Conservation (phyloP, 2,329 filamentous ascomycete genomes). For the Trichoderma sp. region DNA sequence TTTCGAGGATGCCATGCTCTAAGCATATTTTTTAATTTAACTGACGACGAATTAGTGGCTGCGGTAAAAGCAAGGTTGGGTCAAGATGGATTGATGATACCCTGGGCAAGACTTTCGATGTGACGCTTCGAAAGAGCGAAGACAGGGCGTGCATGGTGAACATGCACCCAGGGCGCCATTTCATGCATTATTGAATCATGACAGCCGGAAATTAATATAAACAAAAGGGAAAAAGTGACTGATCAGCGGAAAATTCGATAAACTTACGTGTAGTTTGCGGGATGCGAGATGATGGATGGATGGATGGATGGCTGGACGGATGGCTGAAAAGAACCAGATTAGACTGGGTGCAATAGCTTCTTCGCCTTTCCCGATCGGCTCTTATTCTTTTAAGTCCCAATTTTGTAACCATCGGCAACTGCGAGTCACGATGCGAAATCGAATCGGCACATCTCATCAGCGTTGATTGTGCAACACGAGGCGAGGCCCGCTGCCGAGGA, state of each 20-base stretch:
- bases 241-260: not conserved
- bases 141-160: not conserved
- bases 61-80: not conserved
- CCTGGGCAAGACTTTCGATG: not conserved
- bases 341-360: no score
- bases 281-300: not conserved
- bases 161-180: not conserved
- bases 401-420: not conserved
- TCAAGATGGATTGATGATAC: not conserved
- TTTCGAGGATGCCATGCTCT: not conserved
- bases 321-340: not conserved
- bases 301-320: not conserved
- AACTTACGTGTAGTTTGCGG: not conserved
- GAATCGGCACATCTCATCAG: not conserved
- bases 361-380: not conserved
- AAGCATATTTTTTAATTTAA: not conserved
- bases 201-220: not conserved
- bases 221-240: not conserved
- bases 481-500: not conserved
- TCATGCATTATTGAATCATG: not conserved
- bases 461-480: slow-evolving; percentile 1
- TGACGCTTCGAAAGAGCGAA: not conserved
- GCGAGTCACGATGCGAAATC: not conserved
- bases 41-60: not conserved
- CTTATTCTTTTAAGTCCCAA: no score